These are phyloP conservation scores for Neckera pumila DNA, from an alignment of 225 moss, liverwort and hornwort genomes.

Conservation along the genomic window DNA sequence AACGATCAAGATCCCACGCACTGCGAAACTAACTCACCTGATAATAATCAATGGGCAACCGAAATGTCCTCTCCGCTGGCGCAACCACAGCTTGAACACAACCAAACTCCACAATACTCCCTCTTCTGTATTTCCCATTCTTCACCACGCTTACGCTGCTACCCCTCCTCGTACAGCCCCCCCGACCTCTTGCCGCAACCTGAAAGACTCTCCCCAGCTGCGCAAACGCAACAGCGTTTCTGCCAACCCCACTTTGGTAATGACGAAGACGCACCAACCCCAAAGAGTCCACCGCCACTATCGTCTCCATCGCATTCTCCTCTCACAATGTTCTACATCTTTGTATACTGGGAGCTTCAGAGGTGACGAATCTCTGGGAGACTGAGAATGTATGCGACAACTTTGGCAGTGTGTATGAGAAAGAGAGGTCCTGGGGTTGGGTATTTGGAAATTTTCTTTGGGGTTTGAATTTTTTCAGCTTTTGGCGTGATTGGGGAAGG, in stretches of 20 bases:
- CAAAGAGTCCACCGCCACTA: slow-evolving; percentile 8
- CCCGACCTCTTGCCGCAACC: not conserved
- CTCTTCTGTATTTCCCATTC: not conserved
- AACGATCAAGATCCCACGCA: not conserved
- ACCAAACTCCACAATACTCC: not conserved
- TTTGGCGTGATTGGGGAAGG: not conserved
- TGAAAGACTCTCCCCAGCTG: not conserved
- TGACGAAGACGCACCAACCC: not conserved
- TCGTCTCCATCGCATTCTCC: not conserved
- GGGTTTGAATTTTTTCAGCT: no score
- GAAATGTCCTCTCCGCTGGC: slow-evolving; percentile 57
- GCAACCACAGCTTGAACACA: slow-evolving; percentile 34
- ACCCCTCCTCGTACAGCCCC: not conserved
- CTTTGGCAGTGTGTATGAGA: no score
- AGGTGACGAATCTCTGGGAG: not conserved
- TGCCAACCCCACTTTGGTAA: not conserved
- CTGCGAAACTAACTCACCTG: slow-evolving; percentile 35
- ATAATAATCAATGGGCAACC: slow-evolving; percentile 82
- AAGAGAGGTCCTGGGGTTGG: not conserved
- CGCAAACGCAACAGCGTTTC: not conserved
- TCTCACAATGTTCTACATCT: not conserved
- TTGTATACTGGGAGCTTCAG: not conserved
- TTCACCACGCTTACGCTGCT: not conserved
- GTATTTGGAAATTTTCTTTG: no score
- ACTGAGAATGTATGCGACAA: not conserved